A percentile compares a stretch with the other conserved stretches of the same genome.
Evolutionary conservation across 306 rosid genomes (phyloP).

Genomic region (Trichosanthes truncata): DNA sequence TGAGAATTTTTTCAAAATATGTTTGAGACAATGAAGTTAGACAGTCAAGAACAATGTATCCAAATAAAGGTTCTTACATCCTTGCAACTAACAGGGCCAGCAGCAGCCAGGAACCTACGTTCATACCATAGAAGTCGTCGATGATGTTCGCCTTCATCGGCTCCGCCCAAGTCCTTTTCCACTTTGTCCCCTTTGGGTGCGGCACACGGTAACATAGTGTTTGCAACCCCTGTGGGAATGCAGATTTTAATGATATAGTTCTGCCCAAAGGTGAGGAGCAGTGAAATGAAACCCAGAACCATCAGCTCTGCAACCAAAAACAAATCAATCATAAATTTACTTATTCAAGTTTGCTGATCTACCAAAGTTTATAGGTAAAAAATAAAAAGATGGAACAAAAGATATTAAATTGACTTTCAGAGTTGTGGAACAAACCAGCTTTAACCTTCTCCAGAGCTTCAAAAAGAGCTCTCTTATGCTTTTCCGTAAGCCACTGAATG

Average conservation of each 20-base stretch:
- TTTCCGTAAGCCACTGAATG: constrained; percentile 40
- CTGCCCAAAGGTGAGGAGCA: constrained; percentile 81
- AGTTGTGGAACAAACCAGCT: constrained; percentile 42
- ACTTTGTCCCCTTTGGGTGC: neutral
- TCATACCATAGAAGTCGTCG: constrained; percentile 58
- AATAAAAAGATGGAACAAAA: neutral
- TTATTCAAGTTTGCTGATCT: neutral
- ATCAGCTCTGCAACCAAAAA: constrained; percentile 70
- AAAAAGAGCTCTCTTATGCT: constrained; percentile 59
- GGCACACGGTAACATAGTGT: constrained; percentile 70
- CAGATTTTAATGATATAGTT: constrained; percentile 63
- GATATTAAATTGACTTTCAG: neutral
- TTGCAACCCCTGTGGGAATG: constrained; percentile 37
- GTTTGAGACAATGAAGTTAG: neutral
- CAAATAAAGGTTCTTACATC: constrained; percentile 25
- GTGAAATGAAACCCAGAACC: constrained; percentile 88
- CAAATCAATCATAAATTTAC: neutral
- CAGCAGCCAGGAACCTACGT: constrained; percentile 51
- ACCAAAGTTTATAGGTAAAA: neutral
- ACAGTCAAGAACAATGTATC: neutral
- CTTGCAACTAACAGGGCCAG: constrained; percentile 34
- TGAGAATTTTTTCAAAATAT: constrained; percentile 3
- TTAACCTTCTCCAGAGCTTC: constrained; percentile 89
- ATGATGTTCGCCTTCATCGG: constrained; percentile 22
- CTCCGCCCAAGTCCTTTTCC: neutral